phyloP scores from a whole-genome alignment of 306 rosid species.

The Canavalia gladiata region DNA sequence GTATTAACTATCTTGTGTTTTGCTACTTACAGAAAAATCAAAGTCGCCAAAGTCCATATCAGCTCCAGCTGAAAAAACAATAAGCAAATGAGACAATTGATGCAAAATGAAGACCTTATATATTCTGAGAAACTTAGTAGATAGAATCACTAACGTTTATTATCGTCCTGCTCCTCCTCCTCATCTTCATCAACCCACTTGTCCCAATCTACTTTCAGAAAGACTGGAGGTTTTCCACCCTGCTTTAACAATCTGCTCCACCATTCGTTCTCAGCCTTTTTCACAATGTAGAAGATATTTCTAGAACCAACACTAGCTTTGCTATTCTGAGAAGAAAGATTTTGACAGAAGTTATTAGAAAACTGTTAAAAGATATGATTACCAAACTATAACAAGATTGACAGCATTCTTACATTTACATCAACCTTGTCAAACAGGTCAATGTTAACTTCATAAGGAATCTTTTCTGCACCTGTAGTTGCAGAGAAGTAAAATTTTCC shows the following conservation, averaged over 20 bases:
- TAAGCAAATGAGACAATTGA: slow-evolving; percentile 39
- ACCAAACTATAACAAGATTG: neutral
- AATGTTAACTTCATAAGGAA: slow-evolving; percentile 68
- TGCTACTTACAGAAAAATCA: slow-evolving; percentile 68
- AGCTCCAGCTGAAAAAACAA: slow-evolving; percentile 53
- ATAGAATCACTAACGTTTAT: slow-evolving; percentile 49
- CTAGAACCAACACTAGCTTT: slow-evolving; percentile 65
- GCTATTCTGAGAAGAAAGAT: slow-evolving; percentile 63
- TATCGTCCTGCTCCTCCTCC: slow-evolving; percentile 68
- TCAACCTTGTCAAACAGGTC: slow-evolving; percentile 69
- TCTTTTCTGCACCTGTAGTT: slow-evolving; percentile 57
- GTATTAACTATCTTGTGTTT: slow-evolving; percentile 15
- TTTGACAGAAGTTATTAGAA: slow-evolving; percentile 4
- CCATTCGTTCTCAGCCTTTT: slow-evolving; percentile 72
- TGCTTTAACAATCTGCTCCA: slow-evolving; percentile 75
- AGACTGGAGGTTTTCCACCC: slow-evolving; percentile 69
- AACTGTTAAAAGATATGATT: slow-evolving; percentile 14
- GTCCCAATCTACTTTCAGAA: slow-evolving; percentile 83
- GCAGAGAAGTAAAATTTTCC: slow-evolving; percentile 77
- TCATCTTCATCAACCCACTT: slow-evolving; percentile 91
- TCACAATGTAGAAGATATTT: slow-evolving; percentile 62
- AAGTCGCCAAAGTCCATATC: slow-evolving; percentile 63
- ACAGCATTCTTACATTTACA: slow-evolving; percentile 50
- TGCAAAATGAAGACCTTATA: slow-evolving; percentile 8
- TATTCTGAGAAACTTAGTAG: slow-evolving; percentile 33